These are phyloP conservation scores for Cryoendolithus antarcticus DNA, from an alignment of 2,329 filamentous ascomycete genomes.

Conservation along the genomic window DNA sequence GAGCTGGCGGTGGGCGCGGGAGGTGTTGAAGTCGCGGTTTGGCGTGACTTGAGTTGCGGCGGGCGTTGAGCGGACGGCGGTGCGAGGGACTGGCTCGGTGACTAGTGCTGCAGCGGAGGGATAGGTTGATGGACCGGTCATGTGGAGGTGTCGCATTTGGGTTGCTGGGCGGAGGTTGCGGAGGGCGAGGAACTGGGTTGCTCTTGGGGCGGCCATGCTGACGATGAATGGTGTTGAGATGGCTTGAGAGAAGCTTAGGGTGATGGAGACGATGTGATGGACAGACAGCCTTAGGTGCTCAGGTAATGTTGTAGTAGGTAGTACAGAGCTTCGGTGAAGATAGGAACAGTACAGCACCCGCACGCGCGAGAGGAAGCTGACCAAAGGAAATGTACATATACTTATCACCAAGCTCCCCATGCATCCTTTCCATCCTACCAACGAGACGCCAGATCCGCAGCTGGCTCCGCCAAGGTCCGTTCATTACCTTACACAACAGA, in stretches of 20 bases:
- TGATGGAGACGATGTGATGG: no score
- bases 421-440: no score
- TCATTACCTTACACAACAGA: no score
- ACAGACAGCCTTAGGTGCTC: no score
- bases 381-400: no score
- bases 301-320: no score
- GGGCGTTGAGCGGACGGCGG: constrained; percentile 28
- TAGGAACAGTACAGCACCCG: no score
- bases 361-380: no score
- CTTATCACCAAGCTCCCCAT: no score
- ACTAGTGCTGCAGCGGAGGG: constrained; percentile 27
- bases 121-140: constrained; percentile 48
- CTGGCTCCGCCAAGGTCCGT: no score
- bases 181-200: constrained; percentile 30
- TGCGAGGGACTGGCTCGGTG: constrained; percentile 37
- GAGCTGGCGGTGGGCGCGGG: constrained; percentile 42
- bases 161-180: constrained; percentile 27
- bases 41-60: constrained; percentile 9
- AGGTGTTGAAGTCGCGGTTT: constrained; percentile 50
- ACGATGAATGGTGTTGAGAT: background rate
- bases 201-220: constrained; percentile 32
- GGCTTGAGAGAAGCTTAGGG: background rate
- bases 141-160: constrained; percentile 41
- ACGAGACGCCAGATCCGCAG: no score
- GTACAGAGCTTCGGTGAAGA: no score